These are phyloP conservation scores for Diplocarpon mali DNA, from an alignment of 2,329 filamentous ascomycete genomes.

Conservation along the genomic window DNA sequence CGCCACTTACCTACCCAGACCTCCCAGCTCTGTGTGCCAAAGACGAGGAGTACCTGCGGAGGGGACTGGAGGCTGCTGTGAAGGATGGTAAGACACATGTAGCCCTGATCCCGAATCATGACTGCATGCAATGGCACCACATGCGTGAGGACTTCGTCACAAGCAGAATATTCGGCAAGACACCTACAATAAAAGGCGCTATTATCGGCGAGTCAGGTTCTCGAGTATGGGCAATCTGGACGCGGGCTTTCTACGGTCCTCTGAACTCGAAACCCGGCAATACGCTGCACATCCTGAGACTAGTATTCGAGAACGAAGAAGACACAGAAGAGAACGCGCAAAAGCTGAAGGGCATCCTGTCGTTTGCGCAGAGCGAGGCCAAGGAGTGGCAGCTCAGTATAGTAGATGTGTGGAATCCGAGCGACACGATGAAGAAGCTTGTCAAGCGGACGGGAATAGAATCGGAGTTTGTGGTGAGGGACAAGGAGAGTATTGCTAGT, in stretches of 20 bases:
- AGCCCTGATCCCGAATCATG: slow-evolving; percentile 56
- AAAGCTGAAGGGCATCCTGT: slow-evolving; percentile 51
- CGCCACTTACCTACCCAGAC: slow-evolving; percentile 44
- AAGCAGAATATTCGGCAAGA: slow-evolving; percentile 43
- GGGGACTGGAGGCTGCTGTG: slow-evolving; percentile 33
- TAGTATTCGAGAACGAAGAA: slow-evolving; percentile 50
- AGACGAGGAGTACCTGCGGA: slow-evolving; percentile 53
- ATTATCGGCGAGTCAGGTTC: slow-evolving; percentile 38
- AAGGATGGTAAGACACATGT: slow-evolving; percentile 39
- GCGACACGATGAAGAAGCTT: slow-evolving; percentile 37
- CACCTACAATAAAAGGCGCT: slow-evolving; percentile 58
- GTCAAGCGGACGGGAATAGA: slow-evolving; percentile 38
- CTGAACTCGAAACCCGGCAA: slow-evolving; percentile 40
- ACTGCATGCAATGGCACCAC: slow-evolving; percentile 66
- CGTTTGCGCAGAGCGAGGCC: slow-evolving; percentile 59
- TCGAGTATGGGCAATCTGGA: slow-evolving; percentile 67
- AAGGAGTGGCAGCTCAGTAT: slow-evolving; percentile 56
- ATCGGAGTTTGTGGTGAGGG: slow-evolving; percentile 40
- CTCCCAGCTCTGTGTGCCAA: slow-evolving; percentile 49
- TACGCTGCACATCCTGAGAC: slow-evolving; percentile 55
- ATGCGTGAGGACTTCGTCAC: slow-evolving; percentile 72
- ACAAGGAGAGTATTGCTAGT: slow-evolving; percentile 58
- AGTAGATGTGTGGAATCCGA: slow-evolving; percentile 79
- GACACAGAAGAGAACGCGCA: slow-evolving; percentile 35
- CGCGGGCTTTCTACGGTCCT: slow-evolving; percentile 51